Evolutionary conservation across 2,329 filamentous ascomycete genomes (phyloP), one percentile per base, ranked within the genome.

Genomic region (Apiospora kogelbergensis): DNA sequence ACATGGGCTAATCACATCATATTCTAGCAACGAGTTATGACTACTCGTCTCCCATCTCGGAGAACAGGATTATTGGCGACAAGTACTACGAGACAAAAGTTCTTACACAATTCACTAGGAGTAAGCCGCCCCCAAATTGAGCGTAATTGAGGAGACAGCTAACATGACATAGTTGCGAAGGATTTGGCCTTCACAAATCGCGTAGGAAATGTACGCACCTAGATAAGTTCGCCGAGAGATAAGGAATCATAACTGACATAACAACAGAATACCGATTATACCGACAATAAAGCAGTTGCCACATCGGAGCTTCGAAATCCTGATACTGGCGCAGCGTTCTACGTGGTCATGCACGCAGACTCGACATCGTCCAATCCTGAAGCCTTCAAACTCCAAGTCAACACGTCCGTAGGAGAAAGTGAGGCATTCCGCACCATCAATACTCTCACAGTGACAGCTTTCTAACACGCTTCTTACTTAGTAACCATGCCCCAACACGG

Each of bases 51-150:
- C 88, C 89, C 0, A 88, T 91, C 20, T 86, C 85, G 0, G 88
- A 90, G 74, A 86, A 86, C 72, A 83, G 89, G 15, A 80, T 80
- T 11, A 86, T 90, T 24, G 84, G 85, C 57, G 83, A 82, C 72
- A 90, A 91, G 74, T 90, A 86, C 74, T 87, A 87, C 69, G 89
- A 91, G 76, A 90, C 87, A 0, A 91, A 91, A 76, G 81, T 90
- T 26, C 77, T 90, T 37, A 86, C 85, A 1, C 75, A 90, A 70
- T 90, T 91, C 74, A 88, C 87, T 0, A 83, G 87, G 40, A 69
- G 73, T 72, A 68, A 40, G 60, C 2, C 7, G 7, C 46, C 24
- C 17, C 9, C 4, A 10, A 7, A 9, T 17, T 2, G 24, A n/a
- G 11, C 11, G 13, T 15, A 5, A 15, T 2, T 3, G 17, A 15